phyloP scores from a whole-genome alignment of 2,329 filamentous ascomycete species.

The Alternaria sp. region DNA sequence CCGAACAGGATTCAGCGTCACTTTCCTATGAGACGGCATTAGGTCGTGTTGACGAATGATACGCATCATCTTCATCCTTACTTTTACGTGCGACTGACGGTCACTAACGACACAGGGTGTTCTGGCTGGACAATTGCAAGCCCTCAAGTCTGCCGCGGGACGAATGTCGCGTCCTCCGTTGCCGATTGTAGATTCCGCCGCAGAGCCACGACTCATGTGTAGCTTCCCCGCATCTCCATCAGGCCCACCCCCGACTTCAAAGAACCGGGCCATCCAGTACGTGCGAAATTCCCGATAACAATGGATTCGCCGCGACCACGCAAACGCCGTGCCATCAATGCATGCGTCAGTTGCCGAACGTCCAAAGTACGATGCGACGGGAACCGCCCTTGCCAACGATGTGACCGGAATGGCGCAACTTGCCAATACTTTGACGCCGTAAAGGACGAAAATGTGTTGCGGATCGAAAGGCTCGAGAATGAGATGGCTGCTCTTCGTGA shows the following conservation, averaged over 20 bases:
- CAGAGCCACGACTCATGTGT: slow-evolving; percentile 5
- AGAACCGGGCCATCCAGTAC: slow-evolving; percentile 10
- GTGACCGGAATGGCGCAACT: slow-evolving; percentile 26
- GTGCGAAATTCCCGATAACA: slow-evolving; percentile 19
- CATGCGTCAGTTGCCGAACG: slow-evolving; percentile 37
- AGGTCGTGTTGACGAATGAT: background rate
- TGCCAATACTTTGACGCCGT: slow-evolving; percentile 37
- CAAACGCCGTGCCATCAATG: slow-evolving; percentile 44
- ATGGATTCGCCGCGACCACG: slow-evolving; percentile 30
- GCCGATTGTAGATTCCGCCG: background rate
- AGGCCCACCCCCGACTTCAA: slow-evolving; percentile 6
- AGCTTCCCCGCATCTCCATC: slow-evolving; percentile 9
- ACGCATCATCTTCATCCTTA: background rate
- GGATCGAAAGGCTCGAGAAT: slow-evolving; percentile 37
- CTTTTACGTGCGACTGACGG: background rate
- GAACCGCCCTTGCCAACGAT: slow-evolving; percentile 39
- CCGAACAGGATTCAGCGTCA: background rate
- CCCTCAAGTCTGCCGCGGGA: background rate
- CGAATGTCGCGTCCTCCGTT: background rate
- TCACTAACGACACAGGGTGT: background rate
- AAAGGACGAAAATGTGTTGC: slow-evolving; percentile 30
- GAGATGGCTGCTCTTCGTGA: slow-evolving; percentile 25
- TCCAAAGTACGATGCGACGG: slow-evolving; percentile 45
- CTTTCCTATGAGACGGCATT: background rate
- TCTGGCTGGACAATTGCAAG: background rate